phyloP scores from a whole-genome alignment of 106 monocot genomes.

The Dioscorea alata region DNA sequence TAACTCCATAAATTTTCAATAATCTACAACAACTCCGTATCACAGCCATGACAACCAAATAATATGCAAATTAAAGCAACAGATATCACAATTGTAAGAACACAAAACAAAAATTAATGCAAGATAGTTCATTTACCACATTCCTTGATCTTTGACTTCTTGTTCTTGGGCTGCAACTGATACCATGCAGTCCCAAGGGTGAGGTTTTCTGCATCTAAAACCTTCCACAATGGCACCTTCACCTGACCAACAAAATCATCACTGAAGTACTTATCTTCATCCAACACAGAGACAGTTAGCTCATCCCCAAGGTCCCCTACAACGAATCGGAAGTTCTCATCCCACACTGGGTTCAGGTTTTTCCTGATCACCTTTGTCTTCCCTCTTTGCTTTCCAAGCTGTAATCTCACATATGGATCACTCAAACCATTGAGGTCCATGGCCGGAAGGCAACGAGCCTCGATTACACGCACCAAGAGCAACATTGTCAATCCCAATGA shows the following conservation, averaged over 20 bases:
- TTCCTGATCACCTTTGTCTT: constrained; percentile 57
- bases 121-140: constrained; percentile 41
- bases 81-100: no score
- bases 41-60: no score
- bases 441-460: constrained; percentile 55
- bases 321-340: constrained; percentile 63
- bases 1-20: no score
- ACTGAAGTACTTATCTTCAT: constrained; percentile 65
- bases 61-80: no score
- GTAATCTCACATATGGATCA: constrained; percentile 64
- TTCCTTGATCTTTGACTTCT: constrained; percentile 54
- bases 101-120: no score
- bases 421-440: constrained; percentile 58
- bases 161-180: constrained; percentile 53
- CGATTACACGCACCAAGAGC: constrained; percentile 52
- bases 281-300: constrained; percentile 42
- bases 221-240: constrained; percentile 31
- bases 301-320: constrained; percentile 61
- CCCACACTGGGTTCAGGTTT: constrained; percentile 60
- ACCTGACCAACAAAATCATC: constrained; percentile 63
- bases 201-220: constrained; percentile 48
- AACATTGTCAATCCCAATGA: constrained; percentile 31
- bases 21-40: no score
- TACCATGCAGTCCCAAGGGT: constrained; percentile 63
- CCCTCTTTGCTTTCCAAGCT: constrained; percentile 43